Conservation (phyloP, 2,329 filamentous ascomycete genomes). For the Pyrenophora teres region DNA sequence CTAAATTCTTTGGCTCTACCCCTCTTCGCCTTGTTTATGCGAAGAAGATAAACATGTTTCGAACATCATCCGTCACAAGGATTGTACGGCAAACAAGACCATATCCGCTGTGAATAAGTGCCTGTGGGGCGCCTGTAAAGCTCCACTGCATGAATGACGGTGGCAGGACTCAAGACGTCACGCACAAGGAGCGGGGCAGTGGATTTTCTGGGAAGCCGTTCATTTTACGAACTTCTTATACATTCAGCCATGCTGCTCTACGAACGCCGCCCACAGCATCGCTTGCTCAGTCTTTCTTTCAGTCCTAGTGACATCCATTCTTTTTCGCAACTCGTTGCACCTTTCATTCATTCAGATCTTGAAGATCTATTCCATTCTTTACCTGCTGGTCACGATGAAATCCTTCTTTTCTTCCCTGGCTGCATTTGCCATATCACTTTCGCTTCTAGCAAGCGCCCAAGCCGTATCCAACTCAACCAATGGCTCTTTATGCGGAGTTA, state of each 20-base stretch:
- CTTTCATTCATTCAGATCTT: constrained; percentile 30
- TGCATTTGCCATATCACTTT: constrained; percentile 22
- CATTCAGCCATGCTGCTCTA: background rate
- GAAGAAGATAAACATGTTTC: constrained; percentile 40
- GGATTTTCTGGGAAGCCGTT: constrained; percentile 4
- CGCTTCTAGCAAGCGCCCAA: constrained; percentile 20
- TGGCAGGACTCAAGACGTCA: constrained; percentile 22
- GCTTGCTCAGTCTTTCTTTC: constrained; percentile 25
- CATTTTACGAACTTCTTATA: constrained; percentile 16
- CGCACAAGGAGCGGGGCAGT: constrained; percentile 23
- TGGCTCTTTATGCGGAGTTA: constrained; percentile 28
- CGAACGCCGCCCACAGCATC: background rate
- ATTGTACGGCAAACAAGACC: constrained; percentile 6
- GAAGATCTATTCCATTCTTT: constrained; percentile 34
- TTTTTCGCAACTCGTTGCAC: constrained; percentile 22
- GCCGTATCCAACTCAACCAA: constrained; percentile 23
- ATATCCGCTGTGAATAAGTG: background rate
- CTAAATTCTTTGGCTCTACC: background rate
- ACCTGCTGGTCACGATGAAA: constrained; percentile 37
- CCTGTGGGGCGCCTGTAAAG: background rate
- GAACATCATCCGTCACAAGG: constrained; percentile 18
- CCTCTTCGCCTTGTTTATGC: constrained; percentile 8
- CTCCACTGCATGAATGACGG: constrained; percentile 24
- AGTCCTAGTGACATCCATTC: constrained; percentile 32
- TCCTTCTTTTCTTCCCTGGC: constrained; percentile 29